Percentiles rank a stretch among this genome's conserved stretches.
Conservation (phyloP, 2,329 filamentous ascomycete genomes). For the Pyricularia grisea region DNA sequence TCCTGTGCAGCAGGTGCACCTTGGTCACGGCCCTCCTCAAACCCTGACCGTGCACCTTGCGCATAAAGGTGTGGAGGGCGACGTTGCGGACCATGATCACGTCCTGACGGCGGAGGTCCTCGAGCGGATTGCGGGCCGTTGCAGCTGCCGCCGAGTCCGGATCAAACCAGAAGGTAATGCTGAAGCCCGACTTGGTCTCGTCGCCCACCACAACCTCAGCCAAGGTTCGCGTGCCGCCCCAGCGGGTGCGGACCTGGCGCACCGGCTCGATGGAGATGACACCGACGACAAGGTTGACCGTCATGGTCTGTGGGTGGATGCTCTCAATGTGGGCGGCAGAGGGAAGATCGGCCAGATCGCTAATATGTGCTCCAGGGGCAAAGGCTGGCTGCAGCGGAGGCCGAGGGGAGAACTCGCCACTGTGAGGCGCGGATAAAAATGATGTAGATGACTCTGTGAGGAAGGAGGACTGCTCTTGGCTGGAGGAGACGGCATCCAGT, state of each 20-base stretch:
- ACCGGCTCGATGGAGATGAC: constrained; percentile 63
- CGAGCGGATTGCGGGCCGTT: constrained; percentile 22
- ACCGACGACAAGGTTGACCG: constrained; percentile 71
- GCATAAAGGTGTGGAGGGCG: constrained; percentile 64
- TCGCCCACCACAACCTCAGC: constrained; percentile 77
- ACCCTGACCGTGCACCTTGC: constrained; percentile 77
- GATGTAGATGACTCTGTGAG: constrained; percentile 22
- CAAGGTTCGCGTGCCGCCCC: constrained; percentile 52
- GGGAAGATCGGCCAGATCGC: constrained; percentile 61
- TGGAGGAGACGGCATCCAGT: constrained; percentile 20
- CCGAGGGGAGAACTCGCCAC: constrained; percentile 1
- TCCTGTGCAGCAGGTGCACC: constrained; percentile 55
- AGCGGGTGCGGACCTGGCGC: constrained; percentile 58
- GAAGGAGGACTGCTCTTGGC: constrained; percentile 21
- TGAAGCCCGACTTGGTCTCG: constrained; percentile 73
- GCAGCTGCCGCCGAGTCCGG: constrained; percentile 12
- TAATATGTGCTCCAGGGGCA: constrained; percentile 32
- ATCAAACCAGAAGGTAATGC: constrained; percentile 72
- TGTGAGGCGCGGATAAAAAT: constrained; percentile 23
- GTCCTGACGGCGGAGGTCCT: constrained; percentile 56
- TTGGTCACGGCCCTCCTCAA: constrained; percentile 62
- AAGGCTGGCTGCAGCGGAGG: constrained; percentile 12
- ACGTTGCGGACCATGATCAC: constrained; percentile 74
- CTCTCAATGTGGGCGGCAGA: constrained; percentile 52
- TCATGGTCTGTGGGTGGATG: constrained; percentile 71